Conservation (phyloP, 106 monocot genomes). For the Iris macrosiphon region DNA sequence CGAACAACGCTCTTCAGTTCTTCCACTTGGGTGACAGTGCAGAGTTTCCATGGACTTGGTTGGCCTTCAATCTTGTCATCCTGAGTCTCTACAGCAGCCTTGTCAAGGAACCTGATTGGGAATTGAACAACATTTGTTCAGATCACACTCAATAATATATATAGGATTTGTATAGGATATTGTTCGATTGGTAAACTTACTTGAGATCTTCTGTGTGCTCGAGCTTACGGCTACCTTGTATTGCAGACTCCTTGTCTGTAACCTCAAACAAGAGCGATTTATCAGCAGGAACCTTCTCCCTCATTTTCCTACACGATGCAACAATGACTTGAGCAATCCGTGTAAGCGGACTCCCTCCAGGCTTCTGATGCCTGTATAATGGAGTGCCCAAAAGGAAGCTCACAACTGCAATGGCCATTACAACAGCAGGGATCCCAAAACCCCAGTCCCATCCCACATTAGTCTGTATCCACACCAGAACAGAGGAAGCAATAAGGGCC, state of each 20-base stretch:
- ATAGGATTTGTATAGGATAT: neutral
- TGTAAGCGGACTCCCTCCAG: constrained; percentile 39
- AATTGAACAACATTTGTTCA: too few species aligned
- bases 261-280: constrained; percentile 25
- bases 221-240: constrained; percentile 45
- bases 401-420: constrained; percentile 32
- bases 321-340: constrained; percentile 41
- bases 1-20: constrained; percentile 20
- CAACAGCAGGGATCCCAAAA: constrained; percentile 34
- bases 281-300: constrained; percentile 20
- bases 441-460: constrained; percentile 42
- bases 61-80: neutral
- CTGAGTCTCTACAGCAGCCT: constrained; percentile 14
- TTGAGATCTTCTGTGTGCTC: constrained; percentile 29
- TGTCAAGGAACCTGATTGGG: constrained; percentile 18
- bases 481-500: constrained; percentile 30
- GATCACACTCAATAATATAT: neutral
- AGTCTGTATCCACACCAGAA: constrained; percentile 34
- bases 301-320: constrained; percentile 24
- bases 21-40: constrained; percentile 29
- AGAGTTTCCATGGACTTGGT: constrained; percentile 11
- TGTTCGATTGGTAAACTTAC: neutral
- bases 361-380: constrained; percentile 36
- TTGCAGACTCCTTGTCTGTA: constrained; percentile 35
- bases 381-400: constrained; percentile 30